Conservation (phyloP, 257 asterid genomes). For the Petrea volubilis region DNA sequence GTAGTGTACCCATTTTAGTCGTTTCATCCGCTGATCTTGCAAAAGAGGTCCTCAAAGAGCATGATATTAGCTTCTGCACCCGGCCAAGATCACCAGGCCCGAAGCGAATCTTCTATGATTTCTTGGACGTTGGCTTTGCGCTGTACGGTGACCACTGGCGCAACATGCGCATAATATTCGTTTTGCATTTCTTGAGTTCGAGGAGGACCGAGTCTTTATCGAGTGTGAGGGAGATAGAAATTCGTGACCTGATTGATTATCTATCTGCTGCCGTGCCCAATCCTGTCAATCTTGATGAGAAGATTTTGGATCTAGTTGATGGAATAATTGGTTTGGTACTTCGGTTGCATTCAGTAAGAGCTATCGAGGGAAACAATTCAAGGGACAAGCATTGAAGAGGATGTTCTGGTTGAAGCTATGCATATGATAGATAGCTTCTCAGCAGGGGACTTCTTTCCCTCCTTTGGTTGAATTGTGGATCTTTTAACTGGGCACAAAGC, state of each 20-base stretch:
- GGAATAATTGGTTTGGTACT: conserved; percentile 20
- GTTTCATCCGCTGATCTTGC: conserved; percentile 30
- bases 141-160: conserved; percentile 31
- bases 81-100: background rate
- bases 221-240: conserved; percentile 8
- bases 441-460: conserved; percentile 29
- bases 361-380: conserved; percentile 12
- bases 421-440: conserved; percentile 17
- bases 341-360: conserved; percentile 28
- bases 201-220: conserved; percentile 1
- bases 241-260: conserved; percentile 1
- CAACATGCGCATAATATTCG: conserved; percentile 21
- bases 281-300: conserved; percentile 29
- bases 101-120: conserved; percentile 3
- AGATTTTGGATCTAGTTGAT: conserved; percentile 10
- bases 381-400: conserved; percentile 13
- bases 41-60: conserved; percentile 30
- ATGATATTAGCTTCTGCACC: conserved; percentile 24
- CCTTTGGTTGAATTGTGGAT: conserved; percentile 24
- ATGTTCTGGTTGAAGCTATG: conserved; percentile 21
- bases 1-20: conserved; percentile 26
- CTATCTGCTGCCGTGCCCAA: background rate
- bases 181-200: conserved; percentile 10
- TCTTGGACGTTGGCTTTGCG: conserved; percentile 6
- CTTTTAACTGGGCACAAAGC: conserved; percentile 7